Evolutionary conservation across 2,329 filamentous ascomycete species (phyloP).

Genomic region (Exophiala oligosperma): DNA sequence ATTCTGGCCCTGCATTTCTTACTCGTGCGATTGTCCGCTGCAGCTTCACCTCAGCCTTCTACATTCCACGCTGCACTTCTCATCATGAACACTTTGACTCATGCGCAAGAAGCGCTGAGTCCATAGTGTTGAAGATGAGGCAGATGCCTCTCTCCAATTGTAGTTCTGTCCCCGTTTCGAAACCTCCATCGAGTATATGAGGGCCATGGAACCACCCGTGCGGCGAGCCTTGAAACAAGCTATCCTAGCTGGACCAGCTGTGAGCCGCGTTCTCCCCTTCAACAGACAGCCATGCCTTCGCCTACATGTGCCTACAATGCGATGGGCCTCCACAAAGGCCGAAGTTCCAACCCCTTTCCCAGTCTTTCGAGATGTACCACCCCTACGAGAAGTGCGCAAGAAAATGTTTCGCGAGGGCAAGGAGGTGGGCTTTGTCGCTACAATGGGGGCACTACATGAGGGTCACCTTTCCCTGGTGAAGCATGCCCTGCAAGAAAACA

Average conservation of each 20-base stretch:
- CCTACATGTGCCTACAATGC: not conserved
- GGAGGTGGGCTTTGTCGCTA: conserved; percentile 85
- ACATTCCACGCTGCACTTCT: conserved; percentile 25
- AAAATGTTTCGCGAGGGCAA: conserved; percentile 66
- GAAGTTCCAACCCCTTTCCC: conserved; percentile 51
- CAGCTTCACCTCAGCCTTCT: conserved; percentile 4
- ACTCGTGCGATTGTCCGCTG: not conserved
- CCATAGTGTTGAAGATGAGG: conserved; percentile 20
- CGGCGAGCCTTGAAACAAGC: not conserved
- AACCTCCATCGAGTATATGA: no score
- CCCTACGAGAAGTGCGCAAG: conserved; percentile 68
- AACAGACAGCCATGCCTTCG: not conserved
- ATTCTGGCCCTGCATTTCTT: not conserved
- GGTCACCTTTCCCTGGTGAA: conserved; percentile 87
- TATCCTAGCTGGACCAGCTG: not conserved
- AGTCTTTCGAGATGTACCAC: conserved; percentile 73
- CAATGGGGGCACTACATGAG: conserved; percentile 95
- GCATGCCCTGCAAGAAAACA: conserved; percentile 78
- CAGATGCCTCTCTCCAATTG: not conserved
- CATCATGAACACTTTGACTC: conserved; percentile 24
- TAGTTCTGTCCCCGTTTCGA: no score
- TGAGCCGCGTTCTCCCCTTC: not conserved
- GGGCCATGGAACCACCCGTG: conserved; percentile 10
- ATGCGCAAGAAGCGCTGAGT: conserved; percentile 7
- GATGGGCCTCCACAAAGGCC: conserved; percentile 2